Evolutionary conservation across 2,329 filamentous ascomycete species (phyloP).

Genomic region (Epicoccum sorghinum): DNA sequence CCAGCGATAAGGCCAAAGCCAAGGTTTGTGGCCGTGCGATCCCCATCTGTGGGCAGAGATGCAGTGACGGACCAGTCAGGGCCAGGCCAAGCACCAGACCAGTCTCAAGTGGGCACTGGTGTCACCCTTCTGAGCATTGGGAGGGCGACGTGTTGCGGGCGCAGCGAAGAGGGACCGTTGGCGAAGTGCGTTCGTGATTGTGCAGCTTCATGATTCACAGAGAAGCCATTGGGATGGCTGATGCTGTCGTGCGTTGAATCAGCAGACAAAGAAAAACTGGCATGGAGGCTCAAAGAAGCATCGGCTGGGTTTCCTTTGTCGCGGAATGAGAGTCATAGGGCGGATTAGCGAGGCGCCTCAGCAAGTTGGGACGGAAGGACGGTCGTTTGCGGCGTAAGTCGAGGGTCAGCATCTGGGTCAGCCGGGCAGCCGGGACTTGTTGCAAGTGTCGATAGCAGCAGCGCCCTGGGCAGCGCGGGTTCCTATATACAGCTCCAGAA

Average conservation of each 20-base stretch:
- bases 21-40: conserved; percentile 35
- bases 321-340: conserved; percentile 23
- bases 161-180: conserved; percentile 1
- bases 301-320: conserved; percentile 27
- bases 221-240: conserved; percentile 1
- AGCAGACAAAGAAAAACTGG: conserved; percentile 15
- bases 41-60: conserved; percentile 13
- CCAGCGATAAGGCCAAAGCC: conserved; percentile 38
- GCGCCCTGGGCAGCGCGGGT: neutral
- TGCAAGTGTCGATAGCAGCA: neutral
- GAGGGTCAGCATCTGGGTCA: conserved; percentile 7
- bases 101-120: conserved; percentile 15
- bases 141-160: conserved; percentile 17
- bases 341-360: conserved; percentile 23
- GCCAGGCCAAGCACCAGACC: conserved; percentile 3
- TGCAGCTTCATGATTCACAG: conserved; percentile 3
- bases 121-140: conserved; percentile 18
- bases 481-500: conserved; percentile 5
- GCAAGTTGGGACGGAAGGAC: conserved; percentile 13
- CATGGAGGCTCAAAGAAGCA: conserved; percentile 12
- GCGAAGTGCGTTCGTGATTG: neutral
- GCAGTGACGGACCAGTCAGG: conserved; percentile 23
- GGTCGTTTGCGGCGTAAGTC: conserved; percentile 27
- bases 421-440: conserved; percentile 12
- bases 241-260: conserved; percentile 12